Conservation (phyloP, 1,139 yeast genomes). For the Candida glucosophila region DNA sequence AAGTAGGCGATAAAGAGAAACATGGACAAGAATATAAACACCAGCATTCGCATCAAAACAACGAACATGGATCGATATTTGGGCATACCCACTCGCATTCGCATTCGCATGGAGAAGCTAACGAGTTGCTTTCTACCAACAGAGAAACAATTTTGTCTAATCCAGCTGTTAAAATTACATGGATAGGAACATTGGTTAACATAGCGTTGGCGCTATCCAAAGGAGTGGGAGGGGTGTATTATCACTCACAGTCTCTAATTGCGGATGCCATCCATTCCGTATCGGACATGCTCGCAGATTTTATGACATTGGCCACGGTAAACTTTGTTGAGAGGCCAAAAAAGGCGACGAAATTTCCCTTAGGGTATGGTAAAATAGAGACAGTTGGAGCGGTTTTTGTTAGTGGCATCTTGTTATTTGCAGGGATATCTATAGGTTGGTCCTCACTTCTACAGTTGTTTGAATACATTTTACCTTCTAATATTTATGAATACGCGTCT, state of each 20-base stretch:
- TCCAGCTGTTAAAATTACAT: slow-evolving; percentile 89
- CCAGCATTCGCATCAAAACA: slow-evolving; percentile 6
- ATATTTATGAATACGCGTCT: slow-evolving; percentile 30
- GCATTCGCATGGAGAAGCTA: slow-evolving; percentile 32
- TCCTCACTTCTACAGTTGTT: slow-evolving; percentile 63
- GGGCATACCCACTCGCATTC: slow-evolving; percentile 21
- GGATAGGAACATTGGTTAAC: slow-evolving; percentile 82
- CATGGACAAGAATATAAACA: too few relatives aligned
- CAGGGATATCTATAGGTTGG: slow-evolving; percentile 92
- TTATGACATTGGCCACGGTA: slow-evolving; percentile 83
- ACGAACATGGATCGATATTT: slow-evolving; percentile 3
- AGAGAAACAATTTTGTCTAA: slow-evolving; percentile 33
- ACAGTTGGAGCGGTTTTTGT: slow-evolving; percentile 88
- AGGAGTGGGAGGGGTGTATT: slow-evolving; percentile 80
- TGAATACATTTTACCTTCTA: slow-evolving; percentile 58
- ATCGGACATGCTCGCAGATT: slow-evolving; percentile 83
- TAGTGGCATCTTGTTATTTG: slow-evolving; percentile 70
- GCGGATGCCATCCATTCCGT: slow-evolving; percentile 94
- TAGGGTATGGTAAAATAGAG: slow-evolving; percentile 90
- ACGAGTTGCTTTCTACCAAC: slow-evolving; percentile 27
- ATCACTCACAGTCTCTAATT: slow-evolving; percentile 87
- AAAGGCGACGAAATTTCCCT: slow-evolving; percentile 52
- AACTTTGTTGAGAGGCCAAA: slow-evolving; percentile 68
- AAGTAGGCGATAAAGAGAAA: too few relatives aligned
- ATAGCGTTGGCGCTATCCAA: slow-evolving; percentile 81